Evolutionary conservation across 805 yeast genomes (phyloP).

Genomic region (Peterozyma toletana): DNA sequence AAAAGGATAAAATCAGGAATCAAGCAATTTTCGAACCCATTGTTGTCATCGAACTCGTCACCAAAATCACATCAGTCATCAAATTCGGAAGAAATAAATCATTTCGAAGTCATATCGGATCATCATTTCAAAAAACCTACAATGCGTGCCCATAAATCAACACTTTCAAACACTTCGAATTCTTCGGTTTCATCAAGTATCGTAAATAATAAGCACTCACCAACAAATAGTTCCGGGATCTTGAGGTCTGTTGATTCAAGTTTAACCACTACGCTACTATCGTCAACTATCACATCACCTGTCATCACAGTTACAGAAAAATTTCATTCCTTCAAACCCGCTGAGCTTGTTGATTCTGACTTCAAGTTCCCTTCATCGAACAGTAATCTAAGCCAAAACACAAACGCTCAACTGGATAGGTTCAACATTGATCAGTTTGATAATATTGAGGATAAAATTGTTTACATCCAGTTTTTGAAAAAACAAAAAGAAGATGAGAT

Average conservation of each 20-base stretch:
- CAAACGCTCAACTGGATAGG: background rate
- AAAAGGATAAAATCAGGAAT: constrained; percentile 5
- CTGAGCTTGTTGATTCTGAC: constrained; percentile 1
- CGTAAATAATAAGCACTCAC: constrained; percentile 1
- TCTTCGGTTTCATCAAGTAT: constrained; percentile 2
- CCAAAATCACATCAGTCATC: background rate
- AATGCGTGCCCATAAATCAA: constrained; percentile 2
- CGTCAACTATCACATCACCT: constrained; percentile 6
- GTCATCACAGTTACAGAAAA: constrained; percentile 6
- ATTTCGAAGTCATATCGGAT: background rate
- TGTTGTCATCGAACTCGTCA: background rate
- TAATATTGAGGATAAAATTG: constrained; percentile 5
- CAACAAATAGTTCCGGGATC: constrained; percentile 1
- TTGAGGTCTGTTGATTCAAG: background rate
- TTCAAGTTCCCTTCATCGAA: background rate
- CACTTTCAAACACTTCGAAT: constrained; percentile 4
- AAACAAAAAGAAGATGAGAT: constrained; percentile 6
- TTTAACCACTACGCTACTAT: background rate
- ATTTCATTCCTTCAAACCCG: background rate
- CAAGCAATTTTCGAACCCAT: constrained; percentile 2
- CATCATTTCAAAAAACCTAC: constrained; percentile 2
- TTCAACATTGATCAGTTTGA: constrained; percentile 3
- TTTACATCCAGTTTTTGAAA: constrained; percentile 5
- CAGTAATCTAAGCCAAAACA: background rate
- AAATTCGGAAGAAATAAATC: background rate